Evolutionary conservation across 345 rosid species (phyloP).

Genomic region (Schrenkiella parvula): DNA sequence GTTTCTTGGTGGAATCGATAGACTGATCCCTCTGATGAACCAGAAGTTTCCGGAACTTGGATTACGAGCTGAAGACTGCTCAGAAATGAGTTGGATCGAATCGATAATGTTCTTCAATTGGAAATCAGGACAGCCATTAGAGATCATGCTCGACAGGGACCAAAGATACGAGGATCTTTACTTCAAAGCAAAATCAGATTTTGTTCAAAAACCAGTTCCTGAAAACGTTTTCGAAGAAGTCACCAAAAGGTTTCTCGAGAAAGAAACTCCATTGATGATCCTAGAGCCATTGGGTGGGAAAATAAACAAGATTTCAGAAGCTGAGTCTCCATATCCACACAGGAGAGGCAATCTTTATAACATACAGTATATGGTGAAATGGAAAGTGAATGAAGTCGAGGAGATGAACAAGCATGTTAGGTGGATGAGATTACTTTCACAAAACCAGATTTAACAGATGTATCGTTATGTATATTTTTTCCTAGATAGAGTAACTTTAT

Average conservation of each 20-base stretch:
- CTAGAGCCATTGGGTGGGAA: constrained; percentile 32
- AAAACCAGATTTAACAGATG: neutral
- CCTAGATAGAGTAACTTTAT: neutral
- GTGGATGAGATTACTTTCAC: constrained; percentile 37
- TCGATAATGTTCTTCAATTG: constrained; percentile 39
- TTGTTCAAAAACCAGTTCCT: constrained; percentile 39
- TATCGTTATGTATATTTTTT: neutral
- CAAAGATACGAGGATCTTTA: constrained; percentile 3
- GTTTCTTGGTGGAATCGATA: constrained; percentile 41
- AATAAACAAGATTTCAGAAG: constrained; percentile 11
- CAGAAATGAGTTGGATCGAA: constrained; percentile 48
- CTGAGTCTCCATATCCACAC: constrained; percentile 31
- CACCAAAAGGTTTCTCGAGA: constrained; percentile 32
- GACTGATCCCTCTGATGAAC: constrained; percentile 34
- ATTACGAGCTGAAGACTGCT: constrained; percentile 33
- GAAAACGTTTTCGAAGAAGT: constrained; percentile 33
- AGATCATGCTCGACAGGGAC: constrained; percentile 36
- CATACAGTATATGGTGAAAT: constrained; percentile 32
- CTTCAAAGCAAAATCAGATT: constrained; percentile 72
- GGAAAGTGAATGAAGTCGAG: constrained; percentile 31
- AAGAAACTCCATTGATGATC: constrained; percentile 29
- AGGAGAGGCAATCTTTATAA: constrained; percentile 27
- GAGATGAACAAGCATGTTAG: constrained; percentile 33
- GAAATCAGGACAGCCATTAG: constrained; percentile 32
- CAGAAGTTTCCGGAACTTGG: constrained; percentile 43